Conservation (phyloP, 768 basidiomycete genomes). For the Dioszegia hungarica region DNA sequence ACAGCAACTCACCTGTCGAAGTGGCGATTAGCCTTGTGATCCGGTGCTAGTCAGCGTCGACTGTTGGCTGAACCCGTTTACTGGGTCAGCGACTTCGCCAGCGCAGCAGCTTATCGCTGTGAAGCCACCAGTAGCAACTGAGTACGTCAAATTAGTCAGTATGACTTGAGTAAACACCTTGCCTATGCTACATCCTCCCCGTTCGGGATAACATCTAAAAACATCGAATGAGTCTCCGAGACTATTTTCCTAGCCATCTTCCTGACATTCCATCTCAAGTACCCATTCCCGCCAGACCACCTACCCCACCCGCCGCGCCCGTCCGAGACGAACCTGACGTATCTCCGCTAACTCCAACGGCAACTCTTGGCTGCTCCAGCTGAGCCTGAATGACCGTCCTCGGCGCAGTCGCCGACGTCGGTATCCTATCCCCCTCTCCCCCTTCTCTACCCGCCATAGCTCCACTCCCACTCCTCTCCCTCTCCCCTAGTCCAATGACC, state of each 20-base stretch:
- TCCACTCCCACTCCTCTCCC: slow-evolving; percentile 5
- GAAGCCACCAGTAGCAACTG: too few relatives aligned
- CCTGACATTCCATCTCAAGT: neutral
- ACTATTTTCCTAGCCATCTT: neutral
- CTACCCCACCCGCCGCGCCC: slow-evolving; percentile 5
- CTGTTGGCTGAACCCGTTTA: too few relatives aligned
- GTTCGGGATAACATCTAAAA: too few relatives aligned
- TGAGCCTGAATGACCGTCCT: slow-evolving; percentile 6
- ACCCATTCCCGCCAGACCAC: slow-evolving; percentile 1
- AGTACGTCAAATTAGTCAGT: too few relatives aligned
- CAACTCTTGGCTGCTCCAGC: slow-evolving; percentile 2
- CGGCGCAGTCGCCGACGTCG: neutral
- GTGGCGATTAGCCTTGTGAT: too few relatives aligned
- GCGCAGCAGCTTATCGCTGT: too few relatives aligned
- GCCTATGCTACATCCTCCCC: too few relatives aligned
- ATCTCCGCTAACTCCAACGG: neutral
- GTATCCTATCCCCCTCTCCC: neutral
- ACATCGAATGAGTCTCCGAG: too few relatives aligned
- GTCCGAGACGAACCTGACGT: slow-evolving; percentile 3
- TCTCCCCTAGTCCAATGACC: neutral
- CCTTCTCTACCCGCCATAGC: neutral
- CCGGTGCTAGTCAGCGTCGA: too few relatives aligned
- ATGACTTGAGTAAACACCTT: too few relatives aligned
- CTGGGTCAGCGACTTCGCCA: too few relatives aligned
- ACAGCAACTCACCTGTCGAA: too few relatives aligned